A percentile compares a stretch with the other conserved stretches of the same genome.
phyloP scores from a whole-genome alignment of 108 stramenopile species.

The Pseudonitzschia multiseries region DNA sequence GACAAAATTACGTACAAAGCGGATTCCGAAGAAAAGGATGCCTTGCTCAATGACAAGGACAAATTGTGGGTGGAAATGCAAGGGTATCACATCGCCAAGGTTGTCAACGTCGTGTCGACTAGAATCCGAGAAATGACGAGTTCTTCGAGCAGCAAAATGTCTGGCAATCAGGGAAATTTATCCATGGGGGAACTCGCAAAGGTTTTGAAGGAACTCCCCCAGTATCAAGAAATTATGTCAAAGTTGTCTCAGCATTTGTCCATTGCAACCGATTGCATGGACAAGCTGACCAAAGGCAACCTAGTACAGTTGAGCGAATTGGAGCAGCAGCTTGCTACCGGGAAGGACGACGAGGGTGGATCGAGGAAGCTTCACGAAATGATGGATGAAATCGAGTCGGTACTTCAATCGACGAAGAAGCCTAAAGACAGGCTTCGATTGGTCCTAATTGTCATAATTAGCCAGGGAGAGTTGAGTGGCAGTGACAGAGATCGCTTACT shows the following conservation, averaged over 20 bases:
- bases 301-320: slow-evolving; percentile 84
- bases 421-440: slow-evolving; percentile 76
- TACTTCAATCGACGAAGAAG: slow-evolving; percentile 48
- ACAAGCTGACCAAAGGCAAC: slow-evolving; percentile 59
- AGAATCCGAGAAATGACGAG: slow-evolving; percentile 81
- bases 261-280: slow-evolving; percentile 93
- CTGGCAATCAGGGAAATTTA: slow-evolving; percentile 28
- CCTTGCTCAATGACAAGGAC: slow-evolving; percentile 93
- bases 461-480: slow-evolving; percentile 70
- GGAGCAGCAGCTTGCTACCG: slow-evolving; percentile 94
- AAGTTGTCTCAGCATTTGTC: slow-evolving; percentile 94
- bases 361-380: slow-evolving; percentile 63
- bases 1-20: slow-evolving; percentile 80
- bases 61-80: slow-evolving; percentile 94
- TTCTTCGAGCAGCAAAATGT: slow-evolving; percentile 54
- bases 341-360: slow-evolving; percentile 80
- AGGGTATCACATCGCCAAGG: slow-evolving; percentile 94
- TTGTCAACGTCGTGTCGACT: slow-evolving; percentile 77
- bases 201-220: slow-evolving; percentile 90
- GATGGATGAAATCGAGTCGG: slow-evolving; percentile 59
- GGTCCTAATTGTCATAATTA: slow-evolving; percentile 79
- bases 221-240: slow-evolving; percentile 92
- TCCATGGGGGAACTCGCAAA: slow-evolving; percentile 85
- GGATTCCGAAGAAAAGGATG: slow-evolving; percentile 68
- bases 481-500: slow-evolving; percentile 64